Percentiles rank a stretch among this genome's conserved stretches.
Conservation (phyloP, 2,329 filamentous ascomycete genomes). For the Byssoonygena ceratinophila region DNA sequence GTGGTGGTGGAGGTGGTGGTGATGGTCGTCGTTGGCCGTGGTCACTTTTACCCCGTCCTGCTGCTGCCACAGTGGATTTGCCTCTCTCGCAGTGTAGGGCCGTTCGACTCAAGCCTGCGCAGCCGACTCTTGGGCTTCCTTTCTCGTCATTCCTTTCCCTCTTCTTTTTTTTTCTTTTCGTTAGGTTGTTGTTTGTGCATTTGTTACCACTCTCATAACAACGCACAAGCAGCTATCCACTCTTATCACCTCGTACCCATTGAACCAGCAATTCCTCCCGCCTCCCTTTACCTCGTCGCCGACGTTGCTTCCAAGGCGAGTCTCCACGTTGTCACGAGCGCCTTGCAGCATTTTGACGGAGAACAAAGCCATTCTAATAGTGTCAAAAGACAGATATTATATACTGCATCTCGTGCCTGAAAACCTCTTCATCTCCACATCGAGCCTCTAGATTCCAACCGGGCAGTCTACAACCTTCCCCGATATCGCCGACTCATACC, state of each 20-base stretch:
- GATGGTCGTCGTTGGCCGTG: background rate
- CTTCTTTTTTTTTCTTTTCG: background rate
- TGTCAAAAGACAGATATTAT: background rate
- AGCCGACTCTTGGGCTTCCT: background rate
- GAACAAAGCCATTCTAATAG: background rate
- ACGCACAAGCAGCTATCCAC: background rate
- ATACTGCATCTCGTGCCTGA: background rate
- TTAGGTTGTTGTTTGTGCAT: background rate
- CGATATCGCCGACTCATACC: background rate
- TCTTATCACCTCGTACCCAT: background rate
- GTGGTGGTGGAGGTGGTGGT: no score
- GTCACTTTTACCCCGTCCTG: background rate
- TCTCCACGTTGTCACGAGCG: conserved; percentile 4
- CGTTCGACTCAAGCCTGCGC: conserved; percentile 5
- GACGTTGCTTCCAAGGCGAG: background rate
- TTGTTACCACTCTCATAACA: background rate
- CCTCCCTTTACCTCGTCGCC: background rate
- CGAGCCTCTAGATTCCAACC: background rate
- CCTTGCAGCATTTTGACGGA: background rate
- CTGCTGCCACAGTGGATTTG: background rate
- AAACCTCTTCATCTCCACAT: background rate
- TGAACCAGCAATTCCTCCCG: background rate
- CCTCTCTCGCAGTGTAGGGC: background rate
- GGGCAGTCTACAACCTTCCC: background rate
- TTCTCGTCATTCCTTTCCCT: background rate